These are phyloP conservation scores for Citrullus colocynthis DNA, from an alignment of 306 rosid genomes.

Conservation along the genomic window DNA sequence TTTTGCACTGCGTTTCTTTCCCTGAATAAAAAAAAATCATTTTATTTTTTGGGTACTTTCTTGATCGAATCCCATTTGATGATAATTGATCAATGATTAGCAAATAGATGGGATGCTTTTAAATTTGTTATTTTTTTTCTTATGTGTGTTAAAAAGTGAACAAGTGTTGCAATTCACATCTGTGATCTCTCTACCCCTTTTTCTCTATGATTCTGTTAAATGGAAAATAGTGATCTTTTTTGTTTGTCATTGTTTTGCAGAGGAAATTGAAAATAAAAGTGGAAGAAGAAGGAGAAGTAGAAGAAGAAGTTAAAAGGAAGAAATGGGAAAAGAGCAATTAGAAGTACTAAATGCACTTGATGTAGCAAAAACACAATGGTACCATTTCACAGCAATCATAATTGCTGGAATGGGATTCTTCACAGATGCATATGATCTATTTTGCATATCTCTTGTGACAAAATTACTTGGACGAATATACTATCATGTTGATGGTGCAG, in stretches of 20 bases:
- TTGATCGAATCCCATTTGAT: not conserved
- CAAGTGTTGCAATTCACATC: no score
- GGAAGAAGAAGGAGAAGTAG: not conserved
- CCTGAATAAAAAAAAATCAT: not conserved
- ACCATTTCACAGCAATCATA: constrained; percentile 61
- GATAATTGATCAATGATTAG: not conserved
- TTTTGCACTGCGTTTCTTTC: not conserved
- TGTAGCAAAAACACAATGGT: constrained; percentile 63
- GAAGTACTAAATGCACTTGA: constrained; percentile 55
- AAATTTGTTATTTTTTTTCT: not conserved
- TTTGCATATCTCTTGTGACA: constrained; percentile 58
- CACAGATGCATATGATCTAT: constrained; percentile 73
- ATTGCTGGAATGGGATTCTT: constrained; percentile 82
- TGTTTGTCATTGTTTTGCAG: not conserved
- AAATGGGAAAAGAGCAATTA: constrained; percentile 38
- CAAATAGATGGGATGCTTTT: not conserved
- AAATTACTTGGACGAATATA: constrained; percentile 69
- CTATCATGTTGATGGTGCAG: constrained; percentile 44
- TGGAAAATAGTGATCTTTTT: not conserved
- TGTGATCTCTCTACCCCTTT: no score
- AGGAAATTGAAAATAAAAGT: not conserved
- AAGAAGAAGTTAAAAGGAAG: not conserved
- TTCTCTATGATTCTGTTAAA: no score
- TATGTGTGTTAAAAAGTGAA: not conserved
- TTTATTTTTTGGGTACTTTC: not conserved